phyloP scores from a whole-genome alignment of 768 basidiomycete genomes.

The Kwoniella dejecticola region DNA sequence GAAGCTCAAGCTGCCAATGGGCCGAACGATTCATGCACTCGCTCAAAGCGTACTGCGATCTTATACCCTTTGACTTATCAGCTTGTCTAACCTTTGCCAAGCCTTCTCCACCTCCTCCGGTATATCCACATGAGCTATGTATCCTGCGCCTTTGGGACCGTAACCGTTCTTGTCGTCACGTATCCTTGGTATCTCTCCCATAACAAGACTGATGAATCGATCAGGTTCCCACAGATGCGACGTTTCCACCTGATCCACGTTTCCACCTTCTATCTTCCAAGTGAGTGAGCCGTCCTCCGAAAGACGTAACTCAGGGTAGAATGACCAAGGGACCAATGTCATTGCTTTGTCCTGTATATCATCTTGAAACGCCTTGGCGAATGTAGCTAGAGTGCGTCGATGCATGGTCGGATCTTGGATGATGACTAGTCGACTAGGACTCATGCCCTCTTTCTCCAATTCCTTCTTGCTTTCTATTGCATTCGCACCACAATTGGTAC shows the following conservation, averaged over 20 bases:
- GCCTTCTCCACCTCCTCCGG: conserved; percentile 14
- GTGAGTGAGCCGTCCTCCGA: neutral
- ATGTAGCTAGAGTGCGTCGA: conserved; percentile 18
- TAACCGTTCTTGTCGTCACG: conserved; percentile 22
- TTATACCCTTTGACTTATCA: too few species aligned
- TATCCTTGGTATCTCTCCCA: conserved; percentile 27
- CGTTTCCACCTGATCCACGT: neutral
- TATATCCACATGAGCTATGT: conserved; percentile 27
- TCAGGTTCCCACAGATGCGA: conserved; percentile 9
- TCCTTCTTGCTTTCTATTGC: conserved; percentile 4
- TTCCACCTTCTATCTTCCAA: neutral
- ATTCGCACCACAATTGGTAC: conserved; percentile 27
- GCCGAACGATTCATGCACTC: too few species aligned
- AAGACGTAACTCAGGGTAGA: neutral
- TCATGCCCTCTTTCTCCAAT: conserved; percentile 2
- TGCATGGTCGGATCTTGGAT: conserved; percentile 29
- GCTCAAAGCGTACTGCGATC: too few species aligned
- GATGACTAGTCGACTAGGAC: conserved; percentile 9
- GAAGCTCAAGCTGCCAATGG: too few species aligned
- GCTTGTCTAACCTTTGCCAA: conserved; percentile 9
- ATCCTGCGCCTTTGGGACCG: conserved; percentile 24
- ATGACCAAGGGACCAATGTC: conserved; percentile 4
- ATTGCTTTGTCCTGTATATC: neutral
- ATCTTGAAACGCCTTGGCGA: conserved; percentile 9
- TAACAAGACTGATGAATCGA: conserved; percentile 17